Conservation (phyloP, 192 early-diverging fungal genomes). For the Podochytrium sp. region DNA sequence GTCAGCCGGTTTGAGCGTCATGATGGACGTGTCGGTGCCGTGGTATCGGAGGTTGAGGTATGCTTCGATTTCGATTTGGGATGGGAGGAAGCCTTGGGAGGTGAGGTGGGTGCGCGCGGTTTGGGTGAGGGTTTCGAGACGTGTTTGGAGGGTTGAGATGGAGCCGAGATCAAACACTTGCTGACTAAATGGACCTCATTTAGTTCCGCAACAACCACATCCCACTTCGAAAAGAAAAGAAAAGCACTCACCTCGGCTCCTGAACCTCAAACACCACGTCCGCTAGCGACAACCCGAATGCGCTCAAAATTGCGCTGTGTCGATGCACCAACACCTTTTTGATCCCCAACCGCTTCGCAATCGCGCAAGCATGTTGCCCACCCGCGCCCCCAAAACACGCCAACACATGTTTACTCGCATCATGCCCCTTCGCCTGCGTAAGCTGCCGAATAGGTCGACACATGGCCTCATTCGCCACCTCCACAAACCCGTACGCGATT, state of each 20-base stretch:
- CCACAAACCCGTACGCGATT: slow-evolving; percentile 90
- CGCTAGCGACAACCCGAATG: slow-evolving; percentile 86
- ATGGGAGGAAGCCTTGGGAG: slow-evolving; percentile 71
- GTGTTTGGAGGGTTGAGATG: slow-evolving; percentile 50
- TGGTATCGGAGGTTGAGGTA: slow-evolving; percentile 91
- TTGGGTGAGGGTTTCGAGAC: slow-evolving; percentile 52
- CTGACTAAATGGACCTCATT: slow-evolving; percentile 12
- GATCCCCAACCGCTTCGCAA: slow-evolving; percentile 88
- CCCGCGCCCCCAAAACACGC: not conserved
- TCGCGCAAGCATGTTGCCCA: slow-evolving; percentile 51
- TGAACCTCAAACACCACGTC: slow-evolving; percentile 93
- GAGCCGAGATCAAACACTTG: slow-evolving; percentile 45
- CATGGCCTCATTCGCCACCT: slow-evolving; percentile 97
- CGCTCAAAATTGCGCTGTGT: slow-evolving; percentile 90
- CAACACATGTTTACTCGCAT: slow-evolving; percentile 58
- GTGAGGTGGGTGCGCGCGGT: slow-evolving; percentile 57
- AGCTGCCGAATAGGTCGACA: slow-evolving; percentile 90
- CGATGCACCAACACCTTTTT: slow-evolving; percentile 83
- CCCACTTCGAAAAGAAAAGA: not conserved
- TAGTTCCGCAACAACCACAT: not conserved
- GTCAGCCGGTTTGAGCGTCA: slow-evolving; percentile 75
- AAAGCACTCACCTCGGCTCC: slow-evolving; percentile 61
- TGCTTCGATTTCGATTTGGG: slow-evolving; percentile 60
- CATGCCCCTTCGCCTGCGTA: slow-evolving; percentile 91
- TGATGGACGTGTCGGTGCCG: slow-evolving; percentile 87